A percentile compares a stretch with the other conserved stretches of the same genome.
These are phyloP conservation scores for Aureobasidium sp. DNA, from an alignment of 2,329 filamentous ascomycete genomes.

Conservation along the genomic window DNA sequence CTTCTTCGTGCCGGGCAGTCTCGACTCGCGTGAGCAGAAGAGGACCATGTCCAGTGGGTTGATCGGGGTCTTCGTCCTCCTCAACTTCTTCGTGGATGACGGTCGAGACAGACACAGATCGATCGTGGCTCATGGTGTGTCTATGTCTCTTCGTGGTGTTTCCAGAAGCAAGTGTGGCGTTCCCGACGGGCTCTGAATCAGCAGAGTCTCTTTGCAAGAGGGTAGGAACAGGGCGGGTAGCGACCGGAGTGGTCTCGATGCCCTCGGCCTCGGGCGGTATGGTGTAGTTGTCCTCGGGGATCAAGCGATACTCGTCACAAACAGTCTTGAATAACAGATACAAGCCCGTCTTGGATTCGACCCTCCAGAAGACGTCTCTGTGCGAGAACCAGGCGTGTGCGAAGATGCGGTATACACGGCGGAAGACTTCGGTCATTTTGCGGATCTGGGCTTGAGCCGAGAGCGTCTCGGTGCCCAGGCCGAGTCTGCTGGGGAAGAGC, in stretches of 20 bases:
- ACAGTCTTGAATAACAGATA: constrained; percentile 97
- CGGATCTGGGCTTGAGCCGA: constrained; percentile 54
- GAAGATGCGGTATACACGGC: constrained; percentile 90
- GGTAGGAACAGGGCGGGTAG: neutral
- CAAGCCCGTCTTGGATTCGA: constrained; percentile 82
- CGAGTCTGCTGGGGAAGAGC: constrained; percentile 83
- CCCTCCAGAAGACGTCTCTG: constrained; percentile 86
- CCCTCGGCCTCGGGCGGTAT: constrained; percentile 90
- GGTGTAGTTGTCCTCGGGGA: constrained; percentile 93
- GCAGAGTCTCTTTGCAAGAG: constrained; percentile 15
- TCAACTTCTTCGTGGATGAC: constrained; percentile 81
- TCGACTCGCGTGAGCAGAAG: neutral
- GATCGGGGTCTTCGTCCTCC: constrained; percentile 36
- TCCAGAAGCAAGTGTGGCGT: constrained; percentile 45
- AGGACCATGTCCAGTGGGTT: neutral
- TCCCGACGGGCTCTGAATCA: constrained; percentile 31
- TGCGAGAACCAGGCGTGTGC: constrained; percentile 99
- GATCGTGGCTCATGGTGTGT: constrained; percentile 66
- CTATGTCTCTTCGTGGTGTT: constrained; percentile 78
- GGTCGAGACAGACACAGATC: constrained; percentile 65
- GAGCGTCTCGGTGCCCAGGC: constrained; percentile 41
- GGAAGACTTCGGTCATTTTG: constrained; percentile 90
- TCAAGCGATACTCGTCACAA: constrained; percentile 82
- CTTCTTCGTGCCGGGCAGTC: neutral
- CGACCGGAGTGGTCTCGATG: constrained; percentile 45